These are phyloP conservation scores for Aspergillus uvarum DNA, from an alignment of 2,329 filamentous ascomycete genomes.

Conservation along the genomic window DNA sequence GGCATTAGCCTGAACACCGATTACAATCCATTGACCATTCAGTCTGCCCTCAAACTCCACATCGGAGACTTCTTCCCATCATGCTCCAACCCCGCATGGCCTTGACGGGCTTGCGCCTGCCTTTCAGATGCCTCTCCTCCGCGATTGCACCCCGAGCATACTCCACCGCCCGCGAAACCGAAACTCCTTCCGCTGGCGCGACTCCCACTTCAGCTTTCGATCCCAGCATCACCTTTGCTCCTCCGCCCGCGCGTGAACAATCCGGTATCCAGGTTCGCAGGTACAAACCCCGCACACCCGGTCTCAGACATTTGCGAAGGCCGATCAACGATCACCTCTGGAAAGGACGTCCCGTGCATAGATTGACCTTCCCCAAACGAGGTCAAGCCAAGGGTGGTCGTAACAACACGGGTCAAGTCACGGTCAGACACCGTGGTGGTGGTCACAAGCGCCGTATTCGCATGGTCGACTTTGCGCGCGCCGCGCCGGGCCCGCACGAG, in stretches of 20 bases:
- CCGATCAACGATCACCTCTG: conserved; percentile 96
- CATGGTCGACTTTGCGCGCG: conserved; percentile 83
- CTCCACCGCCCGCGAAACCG: conserved; percentile 48
- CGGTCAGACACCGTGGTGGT: conserved; percentile 87
- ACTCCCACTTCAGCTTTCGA: conserved; percentile 39
- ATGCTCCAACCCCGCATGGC: conserved; percentile 70
- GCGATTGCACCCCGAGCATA: conserved; percentile 51
- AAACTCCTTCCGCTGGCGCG: conserved; percentile 28
- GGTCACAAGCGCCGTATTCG: conserved; percentile 90
- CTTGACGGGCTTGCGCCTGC: conserved; percentile 51
- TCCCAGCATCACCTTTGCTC: conserved; percentile 43
- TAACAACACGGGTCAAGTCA: conserved; percentile 82
- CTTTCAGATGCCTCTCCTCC: conserved; percentile 48
- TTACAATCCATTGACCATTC: conserved; percentile 8
- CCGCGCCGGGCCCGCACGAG: conserved; percentile 73
- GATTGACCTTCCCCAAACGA: conserved; percentile 87
- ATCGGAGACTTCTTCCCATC: conserved; percentile 11
- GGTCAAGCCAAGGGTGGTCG: conserved; percentile 90
- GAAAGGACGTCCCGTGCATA: conserved; percentile 82
- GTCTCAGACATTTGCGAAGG: conserved; percentile 84
- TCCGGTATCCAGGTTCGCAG: conserved; percentile 63
- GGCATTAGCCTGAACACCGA: conserved; percentile 7
- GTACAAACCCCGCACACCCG: conserved; percentile 91
- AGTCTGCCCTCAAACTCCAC: background rate
- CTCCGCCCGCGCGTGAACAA: conserved; percentile 46